Conservation (phyloP, 768 basidiomycete genomes). For the Lepiota brunneoincarnata region DNA sequence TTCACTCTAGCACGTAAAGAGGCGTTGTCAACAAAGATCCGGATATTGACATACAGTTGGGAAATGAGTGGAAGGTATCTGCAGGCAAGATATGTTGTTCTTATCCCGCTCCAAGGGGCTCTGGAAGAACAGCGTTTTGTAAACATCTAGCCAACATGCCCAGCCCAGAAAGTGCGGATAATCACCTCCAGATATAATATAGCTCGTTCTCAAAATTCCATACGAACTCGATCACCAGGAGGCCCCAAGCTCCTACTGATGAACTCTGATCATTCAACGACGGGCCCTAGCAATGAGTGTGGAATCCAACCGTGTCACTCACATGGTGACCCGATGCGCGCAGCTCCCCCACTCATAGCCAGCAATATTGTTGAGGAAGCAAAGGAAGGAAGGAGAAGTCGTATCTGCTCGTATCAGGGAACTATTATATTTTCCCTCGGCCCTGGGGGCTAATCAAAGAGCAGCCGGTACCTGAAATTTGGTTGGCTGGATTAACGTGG, state of each 20-base stretch:
- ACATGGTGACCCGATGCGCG: background rate
- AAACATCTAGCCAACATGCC: background rate
- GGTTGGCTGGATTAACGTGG: too few species aligned
- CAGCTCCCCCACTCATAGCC: too few species aligned
- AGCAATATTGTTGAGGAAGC: too few species aligned
- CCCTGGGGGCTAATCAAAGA: too few species aligned
- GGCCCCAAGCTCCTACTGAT: background rate
- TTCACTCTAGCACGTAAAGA: background rate
- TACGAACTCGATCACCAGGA: background rate
- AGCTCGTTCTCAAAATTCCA: background rate
- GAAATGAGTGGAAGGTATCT: background rate
- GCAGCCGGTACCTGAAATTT: too few species aligned
- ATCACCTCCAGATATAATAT: background rate
- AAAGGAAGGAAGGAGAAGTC: too few species aligned
- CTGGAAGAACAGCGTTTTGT: background rate
- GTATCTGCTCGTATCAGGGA: too few species aligned
- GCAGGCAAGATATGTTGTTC: background rate
- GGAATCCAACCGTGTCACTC: background rate
- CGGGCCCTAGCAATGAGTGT: background rate
- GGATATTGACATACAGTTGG: background rate
- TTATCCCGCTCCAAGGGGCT: background rate
- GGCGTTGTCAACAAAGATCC: background rate
- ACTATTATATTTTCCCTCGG: too few species aligned
- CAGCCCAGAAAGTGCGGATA: background rate
- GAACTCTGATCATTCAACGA: too few species aligned